These are phyloP conservation scores for Plasmodium fragile DNA, from an alignment of 169 alveolate genomes.

Conservation along the genomic window DNA sequence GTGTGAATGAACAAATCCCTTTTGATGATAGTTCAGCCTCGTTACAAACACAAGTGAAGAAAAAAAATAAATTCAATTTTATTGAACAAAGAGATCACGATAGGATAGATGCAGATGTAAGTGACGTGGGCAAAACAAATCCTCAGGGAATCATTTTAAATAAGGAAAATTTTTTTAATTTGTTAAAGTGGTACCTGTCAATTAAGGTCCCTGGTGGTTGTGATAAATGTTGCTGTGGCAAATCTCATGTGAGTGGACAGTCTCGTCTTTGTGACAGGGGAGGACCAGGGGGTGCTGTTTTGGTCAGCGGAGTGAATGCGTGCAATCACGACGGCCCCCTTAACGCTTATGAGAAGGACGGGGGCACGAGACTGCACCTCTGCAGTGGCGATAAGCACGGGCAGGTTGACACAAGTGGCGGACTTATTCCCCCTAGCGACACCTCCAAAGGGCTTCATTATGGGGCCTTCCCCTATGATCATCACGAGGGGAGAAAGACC, in stretches of 20 bases:
- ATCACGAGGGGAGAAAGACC: not conserved
- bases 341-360: not conserved
- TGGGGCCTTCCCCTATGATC: not conserved
- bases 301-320: not conserved
- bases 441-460: not conserved
- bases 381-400: not conserved
- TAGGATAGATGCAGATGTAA: not conserved
- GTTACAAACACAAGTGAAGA: not conserved
- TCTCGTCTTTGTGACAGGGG: not conserved
- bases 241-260: not conserved
- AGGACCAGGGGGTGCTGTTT: not conserved
- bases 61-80: not conserved
- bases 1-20: not conserved
- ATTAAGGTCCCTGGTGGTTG: not conserved
- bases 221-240: not conserved
- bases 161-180: slow-evolving; percentile 18
- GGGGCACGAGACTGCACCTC: not conserved
- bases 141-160: not conserved
- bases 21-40: not conserved
- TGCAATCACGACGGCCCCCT: not conserved
- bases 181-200: not conserved
- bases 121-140: not conserved
- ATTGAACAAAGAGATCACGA: not conserved
- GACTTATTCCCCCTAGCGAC: not conserved
- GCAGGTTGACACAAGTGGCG: not conserved